Base-by-base conservation (phyloP, 208 protist genomes). In the Porcisia hertigi region DNA sequence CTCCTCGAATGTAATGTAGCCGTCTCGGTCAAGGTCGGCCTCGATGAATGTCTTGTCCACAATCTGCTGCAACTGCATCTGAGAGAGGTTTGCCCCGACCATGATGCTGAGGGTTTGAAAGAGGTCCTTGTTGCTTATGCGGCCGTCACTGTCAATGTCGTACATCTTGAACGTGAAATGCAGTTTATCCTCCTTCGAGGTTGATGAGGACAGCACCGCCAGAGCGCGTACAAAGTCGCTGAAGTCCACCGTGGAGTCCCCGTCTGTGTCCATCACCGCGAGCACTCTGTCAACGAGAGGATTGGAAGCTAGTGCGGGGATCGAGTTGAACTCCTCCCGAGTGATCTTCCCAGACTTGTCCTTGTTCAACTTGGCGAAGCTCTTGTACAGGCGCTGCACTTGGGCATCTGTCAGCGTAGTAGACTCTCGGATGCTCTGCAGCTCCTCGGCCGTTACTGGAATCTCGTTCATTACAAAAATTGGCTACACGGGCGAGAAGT, bases 31-130 rank as follows among this genome's bases (percentile, higher is more conserved):
- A 12, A 85, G 62, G 77, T 98, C 96, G 12, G 90, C 94, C 72
- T 98, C 94, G 66, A 97, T 95, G 72, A 99, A 98, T 14, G 97
- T 98, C 83, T 98, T 99, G 66, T 98, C 96, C 23, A 98, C 96
- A 57, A 99, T 97, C 77, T 98, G 96, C 87, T 99, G 96, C 54
- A 98, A 75, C 81, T 98, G 94, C 70, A 97, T 85, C 34, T 86
- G 91, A 0, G 89, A 96, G 6, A 98, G 75, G 69, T 98, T 98
- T 23, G 84, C 81, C 0, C 97, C 96, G 0, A 98, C 94, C 96
- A 99, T 99, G 71, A 97, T 95, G 65, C 88, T 86, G 12, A 99
- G 91, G n/a, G 92, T 94, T 67, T 95, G 80, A 71, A 94, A 98
- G 1, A 99, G 83, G 67, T 99, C 97, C 57, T 85, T 92, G 78